Evolutionary conservation across 805 yeast genomes (phyloP), one percentile per base, ranked within the genome.

Genomic region (Zygotorulaspora chibaensis): DNA sequence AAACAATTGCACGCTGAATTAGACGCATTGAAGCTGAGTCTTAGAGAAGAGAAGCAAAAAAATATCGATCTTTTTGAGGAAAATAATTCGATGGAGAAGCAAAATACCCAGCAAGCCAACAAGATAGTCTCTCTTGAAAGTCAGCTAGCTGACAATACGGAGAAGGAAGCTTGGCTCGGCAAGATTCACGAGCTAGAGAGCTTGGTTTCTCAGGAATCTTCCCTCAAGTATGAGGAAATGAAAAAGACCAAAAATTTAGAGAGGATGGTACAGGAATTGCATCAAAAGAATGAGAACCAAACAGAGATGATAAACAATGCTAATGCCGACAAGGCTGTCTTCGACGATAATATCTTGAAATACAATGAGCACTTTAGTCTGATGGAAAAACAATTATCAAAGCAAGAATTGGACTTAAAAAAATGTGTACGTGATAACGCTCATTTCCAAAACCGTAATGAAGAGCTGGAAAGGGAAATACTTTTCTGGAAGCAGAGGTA

Each of bases 51-150:
- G 44, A 75, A 80, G 48, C 75, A 76, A 37, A 79, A 79, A 38
- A 73, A 76, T 33, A 67, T 82, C 46, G 78, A 80, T 40, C 63
- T 81, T 3, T 66, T 71, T 18, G 87, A 85, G 61, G 93, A 85
- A 58, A 84, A 82, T 56, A 81, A 80, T 55, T 75, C 84, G 1
- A 59, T 84, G 35, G 77, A 75, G 23, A 81, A 73, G 50, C 74
- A 72, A 48, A 80, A 83, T 54, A 65, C 65, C 29, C 79, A 80
- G 40, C 63, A 84, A 50, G 72, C 67, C 42, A 45, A 48, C 12
- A 76, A 77, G 52, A 67, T 78, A 9, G 61, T 68, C 25, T 70
- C 67, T 5, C 57, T 77, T 23, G 81, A 81, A 52, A 68, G 65
- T 1, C 75, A 77, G 47, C 62, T 77, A 17, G 71, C 72, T 42